Evolutionary conservation across 192 early-diverging fungal species (phyloP), one percentile per base, ranked within the genome.

Genomic region (Coemansia sp.): DNA sequence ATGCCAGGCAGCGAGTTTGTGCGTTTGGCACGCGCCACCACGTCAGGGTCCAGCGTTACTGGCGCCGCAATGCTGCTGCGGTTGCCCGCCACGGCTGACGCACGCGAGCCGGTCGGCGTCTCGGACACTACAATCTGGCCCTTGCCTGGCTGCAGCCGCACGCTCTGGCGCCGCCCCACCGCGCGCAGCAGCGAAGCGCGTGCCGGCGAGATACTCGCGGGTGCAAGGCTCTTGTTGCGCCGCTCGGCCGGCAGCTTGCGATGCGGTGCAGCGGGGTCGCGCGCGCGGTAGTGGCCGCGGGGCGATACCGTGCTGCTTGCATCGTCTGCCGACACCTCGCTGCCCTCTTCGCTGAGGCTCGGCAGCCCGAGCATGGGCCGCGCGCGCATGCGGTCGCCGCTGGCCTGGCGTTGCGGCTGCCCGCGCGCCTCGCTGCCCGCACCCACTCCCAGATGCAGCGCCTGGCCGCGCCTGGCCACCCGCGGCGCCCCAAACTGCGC

Each of bases 101-200:
- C 5, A 18, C 52, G 43, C 40, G 59, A 14, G 31, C 58, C 64
- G 42, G 58, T 62, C 22, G 66, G 54, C 29, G 71, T 73, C 33
- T 80, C 77, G 12, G 77, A 64, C 4, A 80, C 72, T 11, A 80
- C 61, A 53, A 80, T 80, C 49, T 70, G 71, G 33, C 77, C 77
- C 55, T 71, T 71, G 9, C 72, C 77, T 0, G 77, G 77, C 40
- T 73, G 71, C 61, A 80, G 62, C 40, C 77, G 71, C 45, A 80
- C 65, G 62, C 77, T 80, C 45, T 80, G 77, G 12, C 77, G 63
- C 22, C 77, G 67, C 48, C 77, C 77, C 9, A 80, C 77, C 0
- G 77, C 77, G 7, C 77, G 71, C 43, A 80, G 58, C 38, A 80
- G 61, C 61, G 71, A 74, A 22, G 72, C 71, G 4, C 72, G 72